phyloP scores from a whole-genome alignment of 2,329 filamentous ascomycete species.

The Fusarium sp. region DNA sequence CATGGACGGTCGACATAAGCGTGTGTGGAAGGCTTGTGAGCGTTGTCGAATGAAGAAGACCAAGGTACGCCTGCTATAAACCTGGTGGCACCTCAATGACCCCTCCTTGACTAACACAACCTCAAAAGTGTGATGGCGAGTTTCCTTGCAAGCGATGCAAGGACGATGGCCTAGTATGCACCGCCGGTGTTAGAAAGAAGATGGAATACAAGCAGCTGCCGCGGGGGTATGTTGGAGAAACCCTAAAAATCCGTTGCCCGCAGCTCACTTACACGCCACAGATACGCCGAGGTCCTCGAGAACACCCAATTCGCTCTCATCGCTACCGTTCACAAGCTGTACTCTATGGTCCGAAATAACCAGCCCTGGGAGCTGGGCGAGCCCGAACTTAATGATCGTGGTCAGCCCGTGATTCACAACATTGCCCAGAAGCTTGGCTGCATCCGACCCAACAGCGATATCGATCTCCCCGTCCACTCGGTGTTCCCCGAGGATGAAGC shows the following conservation, averaged over 20 bases:
- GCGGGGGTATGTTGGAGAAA: slow-evolving; percentile 64
- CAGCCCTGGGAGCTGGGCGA: slow-evolving; percentile 75
- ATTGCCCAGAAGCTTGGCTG: slow-evolving; percentile 76
- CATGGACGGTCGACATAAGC: slow-evolving; percentile 73
- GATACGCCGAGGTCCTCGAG: slow-evolving; percentile 76
- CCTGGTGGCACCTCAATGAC: not conserved
- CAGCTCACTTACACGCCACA: slow-evolving; percentile 51
- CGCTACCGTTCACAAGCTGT: slow-evolving; percentile 76
- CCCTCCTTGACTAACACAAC: slow-evolving; percentile 27
- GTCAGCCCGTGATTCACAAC: slow-evolving; percentile 76
- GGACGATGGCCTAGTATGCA: slow-evolving; percentile 76
- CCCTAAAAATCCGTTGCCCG: not conserved
- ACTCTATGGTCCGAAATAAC: slow-evolving; percentile 73
- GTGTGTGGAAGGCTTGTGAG: slow-evolving; percentile 78
- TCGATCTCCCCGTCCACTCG: slow-evolving; percentile 70
- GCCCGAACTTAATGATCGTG: slow-evolving; percentile 74
- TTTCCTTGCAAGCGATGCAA: slow-evolving; percentile 78
- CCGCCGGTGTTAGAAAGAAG: slow-evolving; percentile 75
- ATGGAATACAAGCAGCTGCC: slow-evolving; percentile 79
- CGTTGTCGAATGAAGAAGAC: slow-evolving; percentile 80
- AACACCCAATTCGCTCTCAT: slow-evolving; percentile 77
- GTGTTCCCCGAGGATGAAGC: slow-evolving; percentile 75
- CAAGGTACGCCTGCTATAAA: slow-evolving; percentile 63
- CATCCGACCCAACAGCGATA: slow-evolving; percentile 74
- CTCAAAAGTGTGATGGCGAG: slow-evolving; percentile 72